phyloP scores from a whole-genome alignment of 495 filamentous ascomycete genomes.

The Penicillium antarcticum region DNA sequence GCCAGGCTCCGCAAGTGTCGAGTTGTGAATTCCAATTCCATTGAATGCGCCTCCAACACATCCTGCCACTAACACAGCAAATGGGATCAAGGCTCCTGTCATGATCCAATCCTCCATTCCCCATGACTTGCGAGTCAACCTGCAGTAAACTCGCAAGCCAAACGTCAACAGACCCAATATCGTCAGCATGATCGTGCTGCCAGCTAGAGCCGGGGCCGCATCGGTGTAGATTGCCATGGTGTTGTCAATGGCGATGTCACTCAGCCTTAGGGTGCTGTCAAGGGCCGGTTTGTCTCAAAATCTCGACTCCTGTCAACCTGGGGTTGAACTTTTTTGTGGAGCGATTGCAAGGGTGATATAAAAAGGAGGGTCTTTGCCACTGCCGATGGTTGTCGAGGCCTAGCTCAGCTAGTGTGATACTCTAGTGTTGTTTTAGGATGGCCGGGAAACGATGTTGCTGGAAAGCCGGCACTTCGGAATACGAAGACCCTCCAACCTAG shows the following conservation, averaged over 20 bases:
- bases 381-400: no score
- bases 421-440: no score
- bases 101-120: constrained; percentile 26
- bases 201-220: constrained; percentile 16
- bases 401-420: no score
- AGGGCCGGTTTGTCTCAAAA: no score
- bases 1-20: constrained; percentile 6
- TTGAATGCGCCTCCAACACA: constrained; percentile 24
- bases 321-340: no score
- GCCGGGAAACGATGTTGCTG: no score
- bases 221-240: constrained; percentile 20
- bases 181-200: constrained; percentile 19
- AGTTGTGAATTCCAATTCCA: constrained; percentile 17
- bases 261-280: constrained; percentile 14
- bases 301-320: no score
- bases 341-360: no score
- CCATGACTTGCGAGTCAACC: constrained; percentile 17
- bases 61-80: constrained; percentile 18
- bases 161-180: constrained; percentile 15
- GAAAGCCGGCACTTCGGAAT: no score
- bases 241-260: not conserved
- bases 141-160: constrained; percentile 18
- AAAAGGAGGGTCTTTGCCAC: no score
- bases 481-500: no score
- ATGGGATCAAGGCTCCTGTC: constrained; percentile 20